phyloP scores from a whole-genome alignment of 73 alveolate species.

The Paramecium caudatum region DNA sequence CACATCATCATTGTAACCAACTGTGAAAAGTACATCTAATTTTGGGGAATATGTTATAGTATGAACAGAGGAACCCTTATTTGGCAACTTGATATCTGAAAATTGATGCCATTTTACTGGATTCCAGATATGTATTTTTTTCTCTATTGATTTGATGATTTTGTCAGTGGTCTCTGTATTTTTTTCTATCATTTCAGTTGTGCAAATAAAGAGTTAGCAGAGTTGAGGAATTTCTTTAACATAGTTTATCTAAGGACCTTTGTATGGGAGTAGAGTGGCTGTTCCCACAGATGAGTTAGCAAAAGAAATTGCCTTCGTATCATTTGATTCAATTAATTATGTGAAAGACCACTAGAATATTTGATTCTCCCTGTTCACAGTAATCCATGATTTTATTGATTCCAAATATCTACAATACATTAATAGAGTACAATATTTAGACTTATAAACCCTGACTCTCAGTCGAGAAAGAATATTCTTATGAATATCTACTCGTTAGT shows the following conservation, averaged over 20 bases:
- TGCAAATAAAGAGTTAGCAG: neutral
- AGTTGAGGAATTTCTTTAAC: constrained; percentile 7
- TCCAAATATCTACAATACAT: constrained; percentile 54
- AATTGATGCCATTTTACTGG: constrained; percentile 27
- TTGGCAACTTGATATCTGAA: constrained; percentile 26
- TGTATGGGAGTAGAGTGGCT: neutral
- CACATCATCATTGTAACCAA: constrained; percentile 32
- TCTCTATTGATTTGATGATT: neutral
- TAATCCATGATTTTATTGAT: constrained; percentile 44
- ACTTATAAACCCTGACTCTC: constrained; percentile 8
- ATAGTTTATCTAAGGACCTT: neutral
- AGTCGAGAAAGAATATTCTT: constrained; percentile 32
- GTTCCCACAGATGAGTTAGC: constrained; percentile 40
- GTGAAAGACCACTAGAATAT: constrained; percentile 50
- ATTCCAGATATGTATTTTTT: constrained; percentile 44
- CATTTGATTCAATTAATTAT: constrained; percentile 56
- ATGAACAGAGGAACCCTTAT: constrained; percentile 11
- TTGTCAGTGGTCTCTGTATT: neutral
- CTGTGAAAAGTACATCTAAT: constrained; percentile 27
- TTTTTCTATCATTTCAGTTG: neutral
- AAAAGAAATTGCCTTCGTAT: constrained; percentile 14
- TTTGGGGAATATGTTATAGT: constrained; percentile 33
- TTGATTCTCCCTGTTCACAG: constrained; percentile 17
- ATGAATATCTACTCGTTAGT: neutral
- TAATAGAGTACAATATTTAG: constrained; percentile 16